Evolutionary conservation across 352 stramenopile species (phyloP).

Genomic region (Discostella stelligera): DNA sequence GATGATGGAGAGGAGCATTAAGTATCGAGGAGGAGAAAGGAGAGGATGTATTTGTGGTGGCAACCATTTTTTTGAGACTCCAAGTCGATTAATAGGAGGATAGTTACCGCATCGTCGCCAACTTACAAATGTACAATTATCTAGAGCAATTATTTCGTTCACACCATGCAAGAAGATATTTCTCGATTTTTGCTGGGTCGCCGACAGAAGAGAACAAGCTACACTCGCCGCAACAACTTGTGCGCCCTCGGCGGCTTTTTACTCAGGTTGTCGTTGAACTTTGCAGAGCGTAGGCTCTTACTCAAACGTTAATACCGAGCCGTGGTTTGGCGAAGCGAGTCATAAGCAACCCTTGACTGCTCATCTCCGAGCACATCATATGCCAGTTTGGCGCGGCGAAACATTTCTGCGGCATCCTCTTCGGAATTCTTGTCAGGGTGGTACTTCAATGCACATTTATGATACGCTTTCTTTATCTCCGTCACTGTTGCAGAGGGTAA

Average conservation of each 20-base stretch:
- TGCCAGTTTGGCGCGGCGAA: constrained; percentile 87
- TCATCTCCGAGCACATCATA: constrained; percentile 91
- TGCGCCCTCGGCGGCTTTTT: too few relatives aligned
- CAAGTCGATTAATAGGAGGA: too few relatives aligned
- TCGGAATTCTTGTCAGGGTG: constrained; percentile 90
- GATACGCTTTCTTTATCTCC: constrained; percentile 90
- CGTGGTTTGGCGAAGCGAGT: constrained; percentile 22
- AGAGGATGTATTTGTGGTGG: background rate
- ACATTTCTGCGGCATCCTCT: constrained; percentile 85
- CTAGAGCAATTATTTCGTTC: too few relatives aligned
- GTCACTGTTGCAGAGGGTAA: constrained; percentile 32
- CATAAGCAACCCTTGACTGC: constrained; percentile 59
- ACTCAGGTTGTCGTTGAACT: too few relatives aligned
- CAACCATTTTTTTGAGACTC: background rate
- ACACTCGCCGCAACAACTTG: too few relatives aligned
- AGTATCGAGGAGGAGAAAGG: background rate
- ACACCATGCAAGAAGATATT: too few relatives aligned
- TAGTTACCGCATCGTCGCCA: too few relatives aligned
- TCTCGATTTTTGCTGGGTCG: too few relatives aligned
- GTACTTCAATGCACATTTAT: constrained; percentile 70
- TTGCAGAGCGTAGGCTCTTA: too few relatives aligned
- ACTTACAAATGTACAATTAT: too few relatives aligned
- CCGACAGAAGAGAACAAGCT: too few relatives aligned
- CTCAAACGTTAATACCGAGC: too few relatives aligned
- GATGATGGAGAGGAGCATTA: constrained; percentile 84